A percentile compares a stretch with the other conserved stretches of the same genome.
phyloP scores from a whole-genome alignment of 441 rosid genomes.

The Erodium moschatum region DNA sequence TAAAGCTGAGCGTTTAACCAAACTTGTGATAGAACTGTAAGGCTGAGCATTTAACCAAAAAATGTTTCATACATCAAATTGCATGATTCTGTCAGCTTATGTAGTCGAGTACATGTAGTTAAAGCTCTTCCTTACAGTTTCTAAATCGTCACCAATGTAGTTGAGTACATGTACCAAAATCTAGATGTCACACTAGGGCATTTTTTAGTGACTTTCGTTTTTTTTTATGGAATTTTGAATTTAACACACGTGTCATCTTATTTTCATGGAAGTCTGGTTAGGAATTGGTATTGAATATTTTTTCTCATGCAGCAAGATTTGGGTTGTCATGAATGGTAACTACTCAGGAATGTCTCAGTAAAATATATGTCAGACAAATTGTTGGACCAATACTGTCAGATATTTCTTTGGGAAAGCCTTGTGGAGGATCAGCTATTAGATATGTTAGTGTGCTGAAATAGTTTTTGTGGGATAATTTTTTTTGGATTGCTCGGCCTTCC shows the following conservation, averaged over 20 bases:
- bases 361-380: background rate
- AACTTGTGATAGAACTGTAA: no score
- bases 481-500: background rate
- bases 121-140: no score
- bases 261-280: background rate
- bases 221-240: no score
- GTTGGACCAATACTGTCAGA: background rate
- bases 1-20: no score
- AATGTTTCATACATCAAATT: background rate
- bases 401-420: background rate
- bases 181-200: background rate
- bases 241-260: background rate
- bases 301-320: background rate
- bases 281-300: background rate
- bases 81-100: no score
- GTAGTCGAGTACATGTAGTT: no score
- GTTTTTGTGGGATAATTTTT: background rate
- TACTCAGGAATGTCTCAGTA: background rate
- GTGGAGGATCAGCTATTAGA: background rate
- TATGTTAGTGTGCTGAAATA: background rate
- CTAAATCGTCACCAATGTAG: background rate
- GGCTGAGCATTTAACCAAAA: background rate
- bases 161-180: background rate
- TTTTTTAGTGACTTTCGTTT: no score
- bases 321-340: background rate